Percentiles rank a stretch among this genome's conserved stretches.
phyloP scores from a whole-genome alignment of 768 basidiomycete species.

The Kwoniella europaea region DNA sequence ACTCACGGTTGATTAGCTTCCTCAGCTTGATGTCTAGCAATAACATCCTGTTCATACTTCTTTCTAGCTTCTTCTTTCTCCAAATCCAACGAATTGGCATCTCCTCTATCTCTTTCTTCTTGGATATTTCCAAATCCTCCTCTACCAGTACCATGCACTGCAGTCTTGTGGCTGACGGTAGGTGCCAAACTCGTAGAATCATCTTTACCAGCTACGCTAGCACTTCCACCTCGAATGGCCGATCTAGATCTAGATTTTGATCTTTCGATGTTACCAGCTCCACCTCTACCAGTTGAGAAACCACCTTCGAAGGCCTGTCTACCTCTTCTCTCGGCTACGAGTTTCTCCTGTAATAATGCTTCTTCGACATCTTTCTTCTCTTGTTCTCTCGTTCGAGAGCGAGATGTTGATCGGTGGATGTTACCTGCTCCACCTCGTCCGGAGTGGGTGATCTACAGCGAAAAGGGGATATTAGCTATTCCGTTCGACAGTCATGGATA shows the following conservation, averaged over 20 bases:
- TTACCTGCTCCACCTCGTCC: constrained; percentile 87
- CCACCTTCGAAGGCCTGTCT: constrained; percentile 43
- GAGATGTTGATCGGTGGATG: constrained; percentile 64
- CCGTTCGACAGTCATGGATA: too few species aligned
- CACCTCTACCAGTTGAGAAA: constrained; percentile 57
- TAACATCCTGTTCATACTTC: constrained; percentile 45
- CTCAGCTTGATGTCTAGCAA: constrained; percentile 39
- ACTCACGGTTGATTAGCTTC: constrained; percentile 48
- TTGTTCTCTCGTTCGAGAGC: constrained; percentile 65
- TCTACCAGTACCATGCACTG: constrained; percentile 35
- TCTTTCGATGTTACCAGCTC: constrained; percentile 54
- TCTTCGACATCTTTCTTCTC: constrained; percentile 36
- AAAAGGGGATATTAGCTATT: too few species aligned
- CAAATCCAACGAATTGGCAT: constrained; percentile 33
- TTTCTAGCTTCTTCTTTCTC: constrained; percentile 45
- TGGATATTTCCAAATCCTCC: constrained; percentile 56
- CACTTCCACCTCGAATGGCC: constrained; percentile 22
- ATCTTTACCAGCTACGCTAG: constrained; percentile 12
- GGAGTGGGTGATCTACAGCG: constrained; percentile 58
- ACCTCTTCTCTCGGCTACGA: constrained; percentile 48
- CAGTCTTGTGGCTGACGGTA: constrained; percentile 21
- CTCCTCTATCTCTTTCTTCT: constrained; percentile 25
- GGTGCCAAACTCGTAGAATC: constrained; percentile 15
- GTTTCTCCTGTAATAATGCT: constrained; percentile 46
- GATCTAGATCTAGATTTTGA: constrained; percentile 39